A percentile compares a stretch with the other conserved stretches of the same genome.
Evolutionary conservation across 139 green algal species (phyloP).

Genomic region (Raphidocelis subcapitata): DNA sequence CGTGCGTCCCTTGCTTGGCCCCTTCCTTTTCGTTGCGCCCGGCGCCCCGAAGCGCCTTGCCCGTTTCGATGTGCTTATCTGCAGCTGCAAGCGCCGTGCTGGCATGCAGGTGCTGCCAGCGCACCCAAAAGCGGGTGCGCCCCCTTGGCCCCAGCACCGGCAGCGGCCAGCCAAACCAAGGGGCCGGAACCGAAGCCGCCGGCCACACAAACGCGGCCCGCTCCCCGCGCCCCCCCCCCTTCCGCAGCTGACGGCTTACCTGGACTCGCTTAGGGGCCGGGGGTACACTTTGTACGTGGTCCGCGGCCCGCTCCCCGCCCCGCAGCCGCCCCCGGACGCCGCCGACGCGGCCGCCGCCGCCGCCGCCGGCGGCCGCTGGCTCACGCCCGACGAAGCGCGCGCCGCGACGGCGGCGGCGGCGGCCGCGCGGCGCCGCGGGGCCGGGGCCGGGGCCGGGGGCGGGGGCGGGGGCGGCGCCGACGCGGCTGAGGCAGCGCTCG

Average conservation of each 20-base stretch:
- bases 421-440: too few species aligned
- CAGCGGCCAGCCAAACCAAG: too few species aligned
- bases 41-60: slow-evolving; percentile 17
- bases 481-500: slow-evolving; percentile 40
- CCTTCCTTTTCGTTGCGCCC: too few species aligned
- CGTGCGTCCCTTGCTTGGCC: slow-evolving; percentile 72
- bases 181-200: too few species aligned
- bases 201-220: too few species aligned
- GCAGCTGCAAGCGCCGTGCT: not conserved
- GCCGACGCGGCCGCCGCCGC: not conserved
- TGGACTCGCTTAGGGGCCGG: slow-evolving; percentile 40
- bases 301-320: slow-evolving; percentile 20
- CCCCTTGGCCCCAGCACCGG: too few species aligned
- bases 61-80: not conserved
- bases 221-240: too few species aligned
- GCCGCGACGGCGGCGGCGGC: too few species aligned
- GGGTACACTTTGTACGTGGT: slow-evolving; percentile 84
- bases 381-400: slow-evolving; percentile 35
- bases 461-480: too few species aligned
- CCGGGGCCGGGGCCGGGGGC: too few species aligned
- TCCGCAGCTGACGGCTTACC: not conserved
- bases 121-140: too few species aligned
- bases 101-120: not conserved
- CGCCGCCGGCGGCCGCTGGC: not conserved
- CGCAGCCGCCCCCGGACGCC: not conserved